These are phyloP conservation scores for Dittrichia graveolens DNA, from an alignment of 129 eudicot genomes.

Conservation along the genomic window DNA sequence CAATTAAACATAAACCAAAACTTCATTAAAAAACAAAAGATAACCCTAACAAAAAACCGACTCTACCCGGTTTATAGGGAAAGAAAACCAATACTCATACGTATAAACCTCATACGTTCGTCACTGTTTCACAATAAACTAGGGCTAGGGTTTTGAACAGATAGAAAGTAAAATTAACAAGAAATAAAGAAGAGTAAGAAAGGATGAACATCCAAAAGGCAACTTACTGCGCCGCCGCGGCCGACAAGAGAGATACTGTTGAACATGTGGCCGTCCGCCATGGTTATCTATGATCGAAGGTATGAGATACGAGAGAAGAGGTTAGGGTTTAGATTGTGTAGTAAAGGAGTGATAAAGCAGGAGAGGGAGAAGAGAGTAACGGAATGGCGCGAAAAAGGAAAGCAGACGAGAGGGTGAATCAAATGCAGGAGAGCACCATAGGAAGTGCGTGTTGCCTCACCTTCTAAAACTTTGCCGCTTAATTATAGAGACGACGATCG, in stretches of 20 bases:
- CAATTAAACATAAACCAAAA: slow-evolving; percentile 6
- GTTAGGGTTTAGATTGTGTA: slow-evolving; percentile 30
- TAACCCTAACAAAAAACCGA: slow-evolving; percentile 15
- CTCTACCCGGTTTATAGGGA: not conserved
- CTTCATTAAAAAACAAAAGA: not conserved
- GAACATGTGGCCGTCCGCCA: slow-evolving; percentile 92
- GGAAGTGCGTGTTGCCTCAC: slow-evolving; percentile 30
- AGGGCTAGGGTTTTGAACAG: slow-evolving; percentile 53
- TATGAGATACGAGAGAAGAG: not conserved
- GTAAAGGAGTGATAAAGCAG: slow-evolving; percentile 14
- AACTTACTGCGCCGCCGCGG: slow-evolving; percentile 93
- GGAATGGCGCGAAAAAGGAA: slow-evolving; percentile 42
- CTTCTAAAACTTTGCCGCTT: slow-evolving; percentile 19
- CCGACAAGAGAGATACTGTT: slow-evolving; percentile 92
- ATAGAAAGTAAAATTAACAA: not conserved
- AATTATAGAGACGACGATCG: not conserved
- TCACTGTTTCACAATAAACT: slow-evolving; percentile 18
- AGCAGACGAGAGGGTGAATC: slow-evolving; percentile 17
- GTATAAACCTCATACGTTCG: not conserved
- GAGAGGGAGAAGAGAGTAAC: slow-evolving; percentile 8
- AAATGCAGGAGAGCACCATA: slow-evolving; percentile 23
- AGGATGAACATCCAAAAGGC: not conserved
- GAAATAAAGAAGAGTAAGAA: not conserved
- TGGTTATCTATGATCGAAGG: slow-evolving; percentile 20
- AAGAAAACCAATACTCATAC: not conserved